Evolutionary conservation across 1,284 basidiomycete species (phyloP).

Genomic region (Ustilago vetiveriae): DNA sequence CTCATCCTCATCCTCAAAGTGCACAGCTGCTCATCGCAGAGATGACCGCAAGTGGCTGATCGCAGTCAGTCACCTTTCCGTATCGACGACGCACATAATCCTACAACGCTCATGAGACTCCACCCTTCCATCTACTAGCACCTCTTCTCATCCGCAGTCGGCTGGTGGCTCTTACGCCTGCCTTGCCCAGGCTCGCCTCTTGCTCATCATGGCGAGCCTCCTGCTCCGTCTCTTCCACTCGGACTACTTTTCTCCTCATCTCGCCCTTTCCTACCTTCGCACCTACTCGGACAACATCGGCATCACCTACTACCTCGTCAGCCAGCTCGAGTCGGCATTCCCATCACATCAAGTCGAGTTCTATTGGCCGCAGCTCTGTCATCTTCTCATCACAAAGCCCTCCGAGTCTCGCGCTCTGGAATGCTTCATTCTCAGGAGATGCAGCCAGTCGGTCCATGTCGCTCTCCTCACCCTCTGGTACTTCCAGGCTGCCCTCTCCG

Average conservation of each 20-base stretch:
- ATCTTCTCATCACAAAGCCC: constrained; percentile 63
- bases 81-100: no score
- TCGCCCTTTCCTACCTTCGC: constrained; percentile 64
- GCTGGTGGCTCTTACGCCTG: no score
- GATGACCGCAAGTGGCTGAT: no score
- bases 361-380: constrained; percentile 66
- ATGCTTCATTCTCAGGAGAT: constrained; percentile 60
- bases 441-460: constrained; percentile 62
- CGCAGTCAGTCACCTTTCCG: no score
- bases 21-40: no score
- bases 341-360: constrained; percentile 60
- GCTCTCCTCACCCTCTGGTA: constrained; percentile 65
- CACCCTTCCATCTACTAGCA: no score
- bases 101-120: no score
- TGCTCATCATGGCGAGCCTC: constrained; percentile 57
- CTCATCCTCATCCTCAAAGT: no score
- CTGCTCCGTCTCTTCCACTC: constrained; percentile 65
- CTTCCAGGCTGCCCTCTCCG: constrained; percentile 64
- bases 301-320: constrained; percentile 65
- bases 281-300: constrained; percentile 66
- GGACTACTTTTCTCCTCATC: constrained; percentile 65
- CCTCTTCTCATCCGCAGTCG: no score
- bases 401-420: constrained; percentile 62
- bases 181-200: neutral
- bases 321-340: constrained; percentile 57